Conservation (phyloP, 2,329 filamentous ascomycete species). For the Neophaeococcomyces mojaviensis region DNA sequence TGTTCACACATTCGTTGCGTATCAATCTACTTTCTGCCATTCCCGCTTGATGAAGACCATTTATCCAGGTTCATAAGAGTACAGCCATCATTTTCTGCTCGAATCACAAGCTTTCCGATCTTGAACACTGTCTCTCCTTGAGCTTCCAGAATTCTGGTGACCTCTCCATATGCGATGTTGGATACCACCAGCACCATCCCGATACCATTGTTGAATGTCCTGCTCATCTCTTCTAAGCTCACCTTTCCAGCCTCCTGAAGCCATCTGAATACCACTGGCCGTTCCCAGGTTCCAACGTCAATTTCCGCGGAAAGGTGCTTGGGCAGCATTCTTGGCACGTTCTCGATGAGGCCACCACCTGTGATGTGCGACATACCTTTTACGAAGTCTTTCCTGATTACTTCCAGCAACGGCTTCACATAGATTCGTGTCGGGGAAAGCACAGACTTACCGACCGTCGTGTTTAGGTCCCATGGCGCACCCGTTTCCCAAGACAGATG, state of each 20-base stretch:
- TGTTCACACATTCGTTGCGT: no score
- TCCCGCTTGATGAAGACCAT: constrained; percentile 30
- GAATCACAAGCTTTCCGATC: constrained; percentile 63
- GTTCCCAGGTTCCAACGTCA: constrained; percentile 66
- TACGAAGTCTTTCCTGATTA: constrained; percentile 55
- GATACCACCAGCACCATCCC: constrained; percentile 88
- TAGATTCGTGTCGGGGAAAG: constrained; percentile 91
- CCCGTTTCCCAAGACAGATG: constrained; percentile 63
- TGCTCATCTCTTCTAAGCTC: constrained; percentile 68
- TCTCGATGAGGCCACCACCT: constrained; percentile 84
- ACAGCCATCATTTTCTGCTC: constrained; percentile 49
- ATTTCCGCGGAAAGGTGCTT: constrained; percentile 69
- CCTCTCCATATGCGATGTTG: constrained; percentile 53
- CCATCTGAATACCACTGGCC: constrained; percentile 79
- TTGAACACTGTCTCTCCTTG: constrained; percentile 69
- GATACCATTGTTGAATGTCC: constrained; percentile 90
- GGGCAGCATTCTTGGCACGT: constrained; percentile 90
- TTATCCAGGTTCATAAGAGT: constrained; percentile 53
- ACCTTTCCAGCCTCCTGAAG: constrained; percentile 62
- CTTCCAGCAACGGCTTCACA: constrained; percentile 69
- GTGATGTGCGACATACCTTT: constrained; percentile 97
- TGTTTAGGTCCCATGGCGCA: constrained; percentile 64
- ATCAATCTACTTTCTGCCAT: no score
- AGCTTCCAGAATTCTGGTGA: constrained; percentile 53
- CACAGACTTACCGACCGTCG: constrained; percentile 62